Base-by-base conservation (phyloP, 495 filamentous ascomycete genomes). In the Staphylotrichum tortipilum region DNA sequence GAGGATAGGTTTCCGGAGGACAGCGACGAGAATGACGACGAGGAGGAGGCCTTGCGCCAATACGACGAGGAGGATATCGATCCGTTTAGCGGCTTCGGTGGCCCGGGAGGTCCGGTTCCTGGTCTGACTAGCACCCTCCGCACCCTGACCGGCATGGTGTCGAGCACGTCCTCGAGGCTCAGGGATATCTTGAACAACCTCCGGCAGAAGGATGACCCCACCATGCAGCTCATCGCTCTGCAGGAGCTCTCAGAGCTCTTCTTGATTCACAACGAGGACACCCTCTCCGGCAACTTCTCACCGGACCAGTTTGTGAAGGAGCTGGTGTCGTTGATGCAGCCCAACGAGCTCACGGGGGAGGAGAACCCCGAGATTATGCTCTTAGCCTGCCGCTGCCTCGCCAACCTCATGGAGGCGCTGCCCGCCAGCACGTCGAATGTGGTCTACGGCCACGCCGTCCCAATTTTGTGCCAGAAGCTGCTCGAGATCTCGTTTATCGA, bases 301-400 rank as follows among this genome's bases (percentile, higher is more conserved):
- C 88, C 91, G 1, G 94, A 99, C 68, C 77, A 83, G 14, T 96
- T 92, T 57, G 87, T 97, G 44, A 97, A 96, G 68, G 94, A 99
- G 62, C 75, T 99, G 50, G 89, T 97, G 23, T 66, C 76, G 1
- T 69, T 99, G 56, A 96, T 99, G 92, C 84, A 94, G 55, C 88
- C 91, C 0, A 83, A 82, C 61, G 85, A 91, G 23, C 78, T 83
- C 38, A 78, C 80, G 43, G 89, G 87, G 17, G 87, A 90, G 56
- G 89, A 94, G 63, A 95, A 95, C 60, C 85, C 90, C 4, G 91
- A 99, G 66, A 95, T 96, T 56, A 96, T 96, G 90, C 82, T 97
- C 3, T 78, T 96, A 50, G 94, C 94, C 4, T 97, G 94, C 64
- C 86, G 94, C 40, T 97, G 87, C 65, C 81, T 99, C 40, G 94